A percentile compares a stretch with the other conserved stretches of the same genome.
Evolutionary conservation across 345 rosid genomes (phyloP).

Genomic region (Trapa bicornis): DNA sequence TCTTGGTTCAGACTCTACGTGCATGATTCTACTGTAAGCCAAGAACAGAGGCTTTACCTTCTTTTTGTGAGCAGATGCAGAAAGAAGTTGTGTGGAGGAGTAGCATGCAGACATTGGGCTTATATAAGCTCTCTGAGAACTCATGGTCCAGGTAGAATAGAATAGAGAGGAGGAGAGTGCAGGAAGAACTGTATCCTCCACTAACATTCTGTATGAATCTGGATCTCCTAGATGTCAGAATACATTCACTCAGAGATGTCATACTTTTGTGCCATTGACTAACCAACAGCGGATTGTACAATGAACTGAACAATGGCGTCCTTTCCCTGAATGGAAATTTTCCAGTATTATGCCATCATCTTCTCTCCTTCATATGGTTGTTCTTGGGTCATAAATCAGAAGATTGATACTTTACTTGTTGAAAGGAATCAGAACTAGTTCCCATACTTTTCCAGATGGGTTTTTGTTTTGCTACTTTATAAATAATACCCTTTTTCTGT

Average conservation of each 20-base stretch:
- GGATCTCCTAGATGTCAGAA: slow-evolving; percentile 2
- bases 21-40: not conserved
- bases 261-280: not conserved
- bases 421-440: not conserved
- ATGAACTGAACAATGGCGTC: not conserved
- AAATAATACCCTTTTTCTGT: not conserved
- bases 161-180: not conserved
- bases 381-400: not conserved
- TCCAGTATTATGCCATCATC: not conserved
- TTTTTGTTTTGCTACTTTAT: not conserved
- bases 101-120: not conserved
- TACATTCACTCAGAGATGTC: not conserved
- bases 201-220: not conserved
- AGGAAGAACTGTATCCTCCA: not conserved
- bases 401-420: not conserved
- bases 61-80: not conserved
- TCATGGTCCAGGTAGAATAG: slow-evolving; percentile 5
- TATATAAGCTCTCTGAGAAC: not conserved
- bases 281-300: not conserved
- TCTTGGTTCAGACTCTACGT: too few species aligned
- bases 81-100: not conserved
- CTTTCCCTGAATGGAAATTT: not conserved
- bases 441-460: not conserved
- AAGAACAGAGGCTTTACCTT: not conserved
- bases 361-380: not conserved